Evolutionary conservation across 768 basidiomycete species (phyloP), one percentile per base, ranked within the genome.

Genomic region (Pisolithus sp.): DNA sequence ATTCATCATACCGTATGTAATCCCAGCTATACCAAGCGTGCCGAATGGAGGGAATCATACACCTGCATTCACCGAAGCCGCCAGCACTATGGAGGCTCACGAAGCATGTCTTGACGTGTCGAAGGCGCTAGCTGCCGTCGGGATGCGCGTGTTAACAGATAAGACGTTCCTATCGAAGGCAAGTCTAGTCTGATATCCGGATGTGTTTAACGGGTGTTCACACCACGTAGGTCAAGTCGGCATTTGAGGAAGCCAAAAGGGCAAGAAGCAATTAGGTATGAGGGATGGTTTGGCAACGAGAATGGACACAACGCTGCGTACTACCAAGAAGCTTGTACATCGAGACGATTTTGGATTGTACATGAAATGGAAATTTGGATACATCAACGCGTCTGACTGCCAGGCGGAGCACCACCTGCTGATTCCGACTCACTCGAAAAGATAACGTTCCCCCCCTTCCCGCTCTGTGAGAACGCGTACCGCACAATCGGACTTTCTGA

Each of bases 11-110:
- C 10, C 24, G 15, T 38, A 28, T 2, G 46, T 50, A 37, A 40
- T 34, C 13, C 43, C 18, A 89, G 89, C 86, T 10, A 92, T 92
- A 39, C 90, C 89, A 3, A 89, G 85, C 0, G 72, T 80, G 20
- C 63, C 70, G 0, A 74, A 81, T 56, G 89, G 88, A 10, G 88
- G 88, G 7, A 91, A 91, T 60, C 90, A 92, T 58, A 91, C 90
- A 0, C 69, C 68, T 2, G 81, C 71, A 12, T 92, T 92, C 62
- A 69, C 78, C n/a, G 67, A 77, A 18, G 71, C 86, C 0, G 87
- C 87, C 0, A 73, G 78, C 0, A 83, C 80, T 0, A 63, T 71
- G 3, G 71, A 68, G 26, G 80, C 88, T 0, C 90, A 91, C 55
- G 70, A 80, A 24, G 85, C 82, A 5, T 82, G 80, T 54, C 66